Percentiles rank a stretch among this genome's conserved stretches.
These are phyloP conservation scores for Peronosclerospora sorghi DNA, from an alignment of 352 stramenopile genomes.

Conservation along the genomic window DNA sequence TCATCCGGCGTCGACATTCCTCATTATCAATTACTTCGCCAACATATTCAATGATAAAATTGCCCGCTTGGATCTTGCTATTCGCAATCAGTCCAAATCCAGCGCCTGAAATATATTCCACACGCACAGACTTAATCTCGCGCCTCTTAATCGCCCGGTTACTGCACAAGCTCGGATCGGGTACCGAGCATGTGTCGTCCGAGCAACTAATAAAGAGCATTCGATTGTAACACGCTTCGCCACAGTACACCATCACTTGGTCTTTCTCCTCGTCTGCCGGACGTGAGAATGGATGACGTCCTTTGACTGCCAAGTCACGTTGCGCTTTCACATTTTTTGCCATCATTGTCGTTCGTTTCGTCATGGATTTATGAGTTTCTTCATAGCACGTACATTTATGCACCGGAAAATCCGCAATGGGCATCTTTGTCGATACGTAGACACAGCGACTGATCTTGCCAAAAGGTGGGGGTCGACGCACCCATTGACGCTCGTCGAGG, in stretches of 20 bases:
- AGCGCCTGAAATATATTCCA: constrained; percentile 71
- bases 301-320: constrained; percentile 8
- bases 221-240: constrained; percentile 70
- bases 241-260: constrained; percentile 27
- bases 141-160: constrained; percentile 65
- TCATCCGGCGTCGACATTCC: constrained; percentile 56
- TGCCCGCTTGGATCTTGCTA: constrained; percentile 57
- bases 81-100: constrained; percentile 86
- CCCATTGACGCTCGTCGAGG: constrained; percentile 35
- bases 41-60: constrained; percentile 91
- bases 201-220: constrained; percentile 81
- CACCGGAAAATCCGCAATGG: constrained; percentile 40
- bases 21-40: constrained; percentile 88
- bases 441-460: constrained; percentile 63
- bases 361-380: constrained; percentile 35
- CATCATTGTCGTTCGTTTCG: constrained; percentile 44
- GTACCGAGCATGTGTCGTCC: constrained; percentile 62
- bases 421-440: constrained; percentile 52
- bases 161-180: constrained; percentile 48
- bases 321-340: constrained; percentile 29
- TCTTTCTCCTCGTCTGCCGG: constrained; percentile 11
- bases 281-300: not conserved
- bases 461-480: constrained; percentile 44
- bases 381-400: constrained; percentile 71
- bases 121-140: constrained; percentile 49